Evolutionary conservation across 2,329 filamentous ascomycete species (phyloP), one percentile per base, ranked within the genome.

Genomic region (Penicillium sumatraense): DNA sequence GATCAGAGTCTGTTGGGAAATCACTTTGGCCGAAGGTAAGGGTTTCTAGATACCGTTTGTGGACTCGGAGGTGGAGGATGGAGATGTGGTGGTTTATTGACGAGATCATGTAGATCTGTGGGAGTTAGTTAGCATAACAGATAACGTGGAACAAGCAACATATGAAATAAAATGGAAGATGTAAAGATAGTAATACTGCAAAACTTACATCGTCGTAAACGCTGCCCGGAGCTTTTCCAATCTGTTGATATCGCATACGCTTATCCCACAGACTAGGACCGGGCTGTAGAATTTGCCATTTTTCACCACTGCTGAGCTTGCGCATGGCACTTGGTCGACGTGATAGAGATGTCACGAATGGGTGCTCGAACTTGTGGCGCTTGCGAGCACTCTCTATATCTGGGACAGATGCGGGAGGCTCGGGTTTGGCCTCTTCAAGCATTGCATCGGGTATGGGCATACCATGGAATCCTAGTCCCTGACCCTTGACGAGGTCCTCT

Each of bases 71-170:
- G 60, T 83, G 83, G 49, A 87, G 67, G 45, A 88, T 79, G 53
- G 81, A 80, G 57, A 87, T 76, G 61, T 88, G 85, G 69, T 86
- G 84, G 67, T 86, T 86, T 59, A 87, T 74, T 21, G 83, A 83
- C 11, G 84, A 86, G 45, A 87, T 64, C 77, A 86, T 80, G 70
- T 83, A 86, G 49, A 87, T 78, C 83, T 87, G 26, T 42, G 27
- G 33, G 53, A 48, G 21, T 42, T 42, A 11, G 42, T 35, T 20
- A 51, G n/a, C n/a, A n/a, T n/a, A n/a, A n/a, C n/a, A n/a, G n/a
- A n/a, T n/a, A n/a, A n/a, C n/a, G n/a, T n/a, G n/a, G n/a, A n/a
- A n/a, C n/a, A n/a, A n/a, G n/a, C n/a, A n/a, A n/a, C n/a, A n/a
- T n/a, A n/a, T n/a, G n/a, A n/a, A n/a, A n/a, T n/a, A n/a, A n/a